phyloP scores from a whole-genome alignment of 2,329 filamentous ascomycete genomes.

The Coniella lustricola region DNA sequence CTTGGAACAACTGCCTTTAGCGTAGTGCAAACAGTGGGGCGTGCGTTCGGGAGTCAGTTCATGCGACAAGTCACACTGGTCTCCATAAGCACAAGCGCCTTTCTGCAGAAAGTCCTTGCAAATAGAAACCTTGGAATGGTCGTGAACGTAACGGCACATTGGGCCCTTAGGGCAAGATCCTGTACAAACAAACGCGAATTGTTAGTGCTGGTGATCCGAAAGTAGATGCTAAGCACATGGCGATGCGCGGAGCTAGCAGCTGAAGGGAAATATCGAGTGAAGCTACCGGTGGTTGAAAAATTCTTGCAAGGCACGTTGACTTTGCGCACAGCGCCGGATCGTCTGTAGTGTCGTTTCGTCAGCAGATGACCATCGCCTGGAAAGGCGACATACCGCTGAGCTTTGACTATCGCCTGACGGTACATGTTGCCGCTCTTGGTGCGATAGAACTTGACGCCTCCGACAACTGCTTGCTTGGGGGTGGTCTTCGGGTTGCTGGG shows the following conservation, averaged over 20 bases:
- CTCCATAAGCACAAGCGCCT: constrained; percentile 68
- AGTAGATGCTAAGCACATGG: background rate
- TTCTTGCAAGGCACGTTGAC: constrained; percentile 66
- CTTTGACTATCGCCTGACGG: constrained; percentile 66
- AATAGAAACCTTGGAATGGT: constrained; percentile 77
- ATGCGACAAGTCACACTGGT: constrained; percentile 85
- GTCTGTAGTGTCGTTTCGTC: constrained; percentile 33
- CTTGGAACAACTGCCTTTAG: constrained; percentile 85
- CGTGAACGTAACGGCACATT: constrained; percentile 73
- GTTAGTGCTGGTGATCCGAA: constrained; percentile 6
- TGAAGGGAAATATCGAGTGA: constrained; percentile 25
- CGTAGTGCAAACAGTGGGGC: constrained; percentile 83
- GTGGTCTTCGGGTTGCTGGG: constrained; percentile 57
- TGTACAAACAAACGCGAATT: constrained; percentile 33
- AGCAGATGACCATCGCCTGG: constrained; percentile 27
- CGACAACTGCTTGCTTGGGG: constrained; percentile 65
- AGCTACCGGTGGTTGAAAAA: constrained; percentile 63
- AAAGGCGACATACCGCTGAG: constrained; percentile 59
- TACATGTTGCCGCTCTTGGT: constrained; percentile 86
- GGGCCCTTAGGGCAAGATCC: constrained; percentile 82
- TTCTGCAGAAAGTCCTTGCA: constrained; percentile 84
- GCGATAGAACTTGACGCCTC: constrained; percentile 74
- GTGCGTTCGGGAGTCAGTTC: constrained; percentile 75
- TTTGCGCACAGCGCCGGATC: constrained; percentile 55
- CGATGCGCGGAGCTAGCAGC: background rate